Conservation (phyloP, 306 rosid genomes). For the Malus fusca region DNA sequence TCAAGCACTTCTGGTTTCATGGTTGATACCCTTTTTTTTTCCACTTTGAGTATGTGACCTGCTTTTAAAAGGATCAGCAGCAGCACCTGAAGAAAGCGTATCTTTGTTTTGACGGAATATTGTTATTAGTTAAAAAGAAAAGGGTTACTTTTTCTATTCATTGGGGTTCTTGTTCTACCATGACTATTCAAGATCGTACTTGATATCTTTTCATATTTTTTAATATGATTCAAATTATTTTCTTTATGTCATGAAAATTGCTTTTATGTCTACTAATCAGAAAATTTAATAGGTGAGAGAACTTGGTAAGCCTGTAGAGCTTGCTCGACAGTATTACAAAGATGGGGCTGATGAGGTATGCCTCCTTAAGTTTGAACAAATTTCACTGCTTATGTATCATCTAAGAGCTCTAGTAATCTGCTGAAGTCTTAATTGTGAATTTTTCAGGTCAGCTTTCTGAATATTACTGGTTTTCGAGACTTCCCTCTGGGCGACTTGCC, state of each 20-base stretch:
- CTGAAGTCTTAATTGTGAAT: constrained; percentile 8
- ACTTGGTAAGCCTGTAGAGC: constrained; percentile 96
- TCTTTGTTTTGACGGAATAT: not conserved
- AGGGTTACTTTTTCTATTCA: not conserved
- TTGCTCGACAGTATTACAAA: constrained; percentile 80
- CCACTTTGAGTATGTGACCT: not conserved
- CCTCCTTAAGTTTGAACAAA: constrained; percentile 6
- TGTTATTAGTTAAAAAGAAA: not conserved
- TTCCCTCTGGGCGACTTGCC: constrained; percentile 98
- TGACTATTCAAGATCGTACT: not conserved
- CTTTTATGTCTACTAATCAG: not conserved
- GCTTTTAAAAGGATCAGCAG: not conserved
- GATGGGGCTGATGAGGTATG: constrained; percentile 98
- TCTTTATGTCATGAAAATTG: constrained; percentile 11
- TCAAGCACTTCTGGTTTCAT: not conserved
- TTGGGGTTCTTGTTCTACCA: not conserved
- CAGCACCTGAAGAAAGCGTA: not conserved
- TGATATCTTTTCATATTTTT: not conserved
- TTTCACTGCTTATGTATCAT: constrained; percentile 6
- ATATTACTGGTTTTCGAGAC: constrained; percentile 93
- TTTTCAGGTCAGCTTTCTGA: constrained; percentile 83
- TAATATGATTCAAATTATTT: not conserved
- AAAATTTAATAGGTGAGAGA: constrained; percentile 63
- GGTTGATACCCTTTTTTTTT: not conserved
- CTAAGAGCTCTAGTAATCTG: constrained; percentile 3